Evolutionary conservation across 352 stramenopile genomes (phyloP), one percentile per base, ranked within the genome.

Genomic region (Thalassiosira hispida): DNA sequence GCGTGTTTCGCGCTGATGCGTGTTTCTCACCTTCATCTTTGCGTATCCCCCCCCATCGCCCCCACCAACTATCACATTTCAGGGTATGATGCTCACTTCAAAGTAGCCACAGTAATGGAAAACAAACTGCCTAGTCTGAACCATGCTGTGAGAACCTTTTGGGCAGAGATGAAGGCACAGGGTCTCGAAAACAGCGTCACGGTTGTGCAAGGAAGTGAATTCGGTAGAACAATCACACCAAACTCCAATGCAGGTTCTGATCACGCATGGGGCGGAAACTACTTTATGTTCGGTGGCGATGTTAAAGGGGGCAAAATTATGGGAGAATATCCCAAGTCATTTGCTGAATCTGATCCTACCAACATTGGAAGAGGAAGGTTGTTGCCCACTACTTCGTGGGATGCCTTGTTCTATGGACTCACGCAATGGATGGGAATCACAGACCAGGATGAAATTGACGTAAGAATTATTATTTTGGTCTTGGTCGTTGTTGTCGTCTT

Each of bases 41-140:
- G 16, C n/a, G n/a, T n/a, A n/a, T n/a, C n/a, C n/a, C n/a, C n/a
- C n/a, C n/a, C n/a, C n/a, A n/a, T n/a, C n/a, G 12, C 29, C 14
- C 22, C 12, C 49, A 33, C 9, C 35, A 20, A 40, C 40, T 23
- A n/a, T n/a, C n/a, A n/a, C 33, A 6, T 29, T 44, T 46, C 51
- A 63, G 56, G 88, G 20, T 95, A 75, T 68, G 92, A 95, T 79
- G 84, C 86, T 23, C 92, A 95, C 55, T 81, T 53, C 27, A 49
- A 86, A 16, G 55, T 92, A 6, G 51, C 29, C n/a, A 35, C 29
- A 3, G 73, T 84, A 18, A 68, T 93, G 27, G 29, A 71, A 18
- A 60, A 79, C 18, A 84, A 90, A 56, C 62, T 86, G 6, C 72
- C 76, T 7, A 69, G 71, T 60, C 59, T 93, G 22, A 86, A 94